Evolutionary conservation across 495 filamentous ascomycete genomes (phyloP).

Genomic region (Penicillium tannophilum): DNA sequence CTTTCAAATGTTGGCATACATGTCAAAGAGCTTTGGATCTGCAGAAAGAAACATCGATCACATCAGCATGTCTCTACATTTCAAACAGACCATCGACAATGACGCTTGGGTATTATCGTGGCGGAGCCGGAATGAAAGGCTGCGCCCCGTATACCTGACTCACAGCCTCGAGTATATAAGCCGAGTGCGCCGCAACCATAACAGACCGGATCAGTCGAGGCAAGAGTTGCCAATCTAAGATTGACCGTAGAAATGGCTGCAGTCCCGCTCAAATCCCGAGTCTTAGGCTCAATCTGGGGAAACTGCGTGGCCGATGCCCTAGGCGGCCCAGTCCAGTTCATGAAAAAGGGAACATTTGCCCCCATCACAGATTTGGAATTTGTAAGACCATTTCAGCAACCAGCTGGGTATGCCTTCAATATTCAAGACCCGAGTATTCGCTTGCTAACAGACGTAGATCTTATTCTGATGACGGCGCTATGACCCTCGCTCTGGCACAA

Average conservation of each 20-base stretch:
- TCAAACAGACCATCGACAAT: too few relatives aligned
- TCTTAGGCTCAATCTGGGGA: slow-evolving; percentile 45
- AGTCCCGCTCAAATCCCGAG: slow-evolving; percentile 24
- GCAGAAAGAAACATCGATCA: too few relatives aligned
- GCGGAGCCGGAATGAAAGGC: too few relatives aligned
- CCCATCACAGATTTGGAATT: slow-evolving; percentile 32
- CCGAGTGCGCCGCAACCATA: too few relatives aligned
- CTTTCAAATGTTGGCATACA: neutral
- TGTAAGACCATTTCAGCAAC: slow-evolving; percentile 24
- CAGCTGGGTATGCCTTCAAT: slow-evolving; percentile 23
- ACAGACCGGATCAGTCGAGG: too few relatives aligned
- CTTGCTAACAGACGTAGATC: slow-evolving; percentile 28
- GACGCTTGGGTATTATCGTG: too few relatives aligned
- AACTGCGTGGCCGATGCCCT: slow-evolving; percentile 51
- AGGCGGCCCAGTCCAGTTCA: slow-evolving; percentile 50
- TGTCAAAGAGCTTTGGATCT: too few relatives aligned
- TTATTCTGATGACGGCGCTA: slow-evolving; percentile 52
- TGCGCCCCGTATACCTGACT: too few relatives aligned
- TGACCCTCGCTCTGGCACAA: slow-evolving; percentile 49
- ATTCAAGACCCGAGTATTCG: neutral
- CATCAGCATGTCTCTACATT: too few relatives aligned
- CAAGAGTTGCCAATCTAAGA: too few relatives aligned
- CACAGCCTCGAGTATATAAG: too few relatives aligned
- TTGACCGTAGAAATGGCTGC: too few relatives aligned
- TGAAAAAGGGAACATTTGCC: slow-evolving; percentile 36